phyloP scores from a whole-genome alignment of 345 rosid species.

The Schrenkiella parvula region DNA sequence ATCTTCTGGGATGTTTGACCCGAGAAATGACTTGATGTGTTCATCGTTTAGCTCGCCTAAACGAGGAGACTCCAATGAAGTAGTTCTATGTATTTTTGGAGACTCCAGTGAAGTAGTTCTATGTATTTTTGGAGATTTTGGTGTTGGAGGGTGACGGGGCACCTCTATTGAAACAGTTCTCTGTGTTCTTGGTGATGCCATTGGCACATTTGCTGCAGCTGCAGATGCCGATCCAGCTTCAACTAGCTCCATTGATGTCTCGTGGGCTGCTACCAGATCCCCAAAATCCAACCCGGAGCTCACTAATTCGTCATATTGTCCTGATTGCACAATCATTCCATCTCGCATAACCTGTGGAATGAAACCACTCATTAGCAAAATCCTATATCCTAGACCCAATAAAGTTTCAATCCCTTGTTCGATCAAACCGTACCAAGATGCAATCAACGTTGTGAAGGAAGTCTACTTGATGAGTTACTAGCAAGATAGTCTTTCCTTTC shows the following conservation, averaged over 20 bases:
- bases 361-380: constrained; percentile 10
- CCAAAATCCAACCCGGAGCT: constrained; percentile 62
- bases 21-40: constrained; percentile 38
- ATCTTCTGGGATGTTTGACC: constrained; percentile 48
- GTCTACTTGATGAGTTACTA: constrained; percentile 96
- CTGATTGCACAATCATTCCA: constrained; percentile 88
- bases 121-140: constrained; percentile 26
- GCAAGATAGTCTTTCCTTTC: constrained; percentile 77
- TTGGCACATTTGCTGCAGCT: constrained; percentile 31
- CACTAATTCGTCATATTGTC: constrained; percentile 60
- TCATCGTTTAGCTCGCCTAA: constrained; percentile 43
- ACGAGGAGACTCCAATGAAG: constrained; percentile 35
- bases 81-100: constrained; percentile 25
- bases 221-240: constrained; percentile 38
- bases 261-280: constrained; percentile 83
- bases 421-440: constrained; percentile 45
- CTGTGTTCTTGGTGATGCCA: constrained; percentile 26
- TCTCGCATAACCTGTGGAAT: constrained; percentile 78
- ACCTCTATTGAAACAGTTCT: constrained; percentile 19
- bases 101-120: constrained; percentile 30
- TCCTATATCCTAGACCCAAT: not conserved
- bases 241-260: constrained; percentile 83
- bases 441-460: constrained; percentile 84
- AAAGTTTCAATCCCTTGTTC: not conserved
- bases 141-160: constrained; percentile 25